Conservation (phyloP, 257 asterid species). For the Craterostigma plantagineum region DNA sequence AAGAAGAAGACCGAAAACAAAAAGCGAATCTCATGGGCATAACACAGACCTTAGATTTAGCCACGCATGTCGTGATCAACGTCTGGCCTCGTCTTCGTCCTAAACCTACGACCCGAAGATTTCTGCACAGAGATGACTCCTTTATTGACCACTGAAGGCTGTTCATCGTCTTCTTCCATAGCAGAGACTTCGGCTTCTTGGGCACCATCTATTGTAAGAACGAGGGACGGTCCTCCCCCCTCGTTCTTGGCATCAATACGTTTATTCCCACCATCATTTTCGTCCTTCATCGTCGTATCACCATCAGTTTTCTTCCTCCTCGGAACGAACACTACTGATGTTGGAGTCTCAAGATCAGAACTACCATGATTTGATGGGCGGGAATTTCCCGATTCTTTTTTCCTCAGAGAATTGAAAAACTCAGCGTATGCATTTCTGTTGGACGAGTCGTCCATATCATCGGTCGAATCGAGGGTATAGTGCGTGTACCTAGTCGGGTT, state of each 20-base stretch:
- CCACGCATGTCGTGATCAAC: background rate
- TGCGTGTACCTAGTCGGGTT: conserved; percentile 70
- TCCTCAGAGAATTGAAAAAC: conserved; percentile 26
- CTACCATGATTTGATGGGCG: conserved; percentile 11
- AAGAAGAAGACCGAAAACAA: too few relatives aligned
- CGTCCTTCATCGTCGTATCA: conserved; percentile 10
- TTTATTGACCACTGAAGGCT: conserved; percentile 14
- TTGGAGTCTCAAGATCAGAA: conserved; percentile 12
- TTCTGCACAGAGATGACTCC: conserved; percentile 31
- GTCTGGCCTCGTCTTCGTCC: conserved; percentile 17
- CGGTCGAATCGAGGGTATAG: conserved; percentile 38
- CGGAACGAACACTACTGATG: conserved; percentile 35
- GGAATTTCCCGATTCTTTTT: conserved; percentile 8
- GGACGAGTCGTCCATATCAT: conserved; percentile 43
- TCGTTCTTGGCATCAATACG: conserved; percentile 12
- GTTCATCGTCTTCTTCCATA: conserved; percentile 55
- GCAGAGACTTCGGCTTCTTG: conserved; percentile 21
- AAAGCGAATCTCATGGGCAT: too few relatives aligned
- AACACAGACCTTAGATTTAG: background rate
- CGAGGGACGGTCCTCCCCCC: background rate
- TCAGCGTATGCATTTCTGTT: conserved; percentile 46
- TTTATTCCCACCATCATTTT: conserved; percentile 19
- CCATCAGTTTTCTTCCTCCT: conserved; percentile 24
- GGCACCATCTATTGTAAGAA: too few relatives aligned
- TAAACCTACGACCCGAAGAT: too few relatives aligned